Evolutionary conservation across 2,329 filamentous ascomycete genomes (phyloP).

Genomic region (Botrytis cinerea): DNA sequence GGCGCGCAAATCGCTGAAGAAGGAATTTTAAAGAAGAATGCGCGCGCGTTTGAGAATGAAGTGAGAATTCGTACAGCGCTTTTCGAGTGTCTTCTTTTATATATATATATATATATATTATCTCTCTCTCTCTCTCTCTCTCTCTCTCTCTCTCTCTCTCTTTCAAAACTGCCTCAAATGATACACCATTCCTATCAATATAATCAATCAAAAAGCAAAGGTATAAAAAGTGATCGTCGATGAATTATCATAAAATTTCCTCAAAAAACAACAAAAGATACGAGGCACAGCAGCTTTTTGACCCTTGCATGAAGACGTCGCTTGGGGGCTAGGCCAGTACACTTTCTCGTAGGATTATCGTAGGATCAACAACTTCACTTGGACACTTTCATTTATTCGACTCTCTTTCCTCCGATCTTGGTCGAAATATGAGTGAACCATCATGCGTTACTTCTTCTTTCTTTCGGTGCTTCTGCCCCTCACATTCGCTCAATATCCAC

Average conservation of each 20-base stretch:
- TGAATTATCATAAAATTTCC: neutral
- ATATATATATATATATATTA: too few relatives aligned
- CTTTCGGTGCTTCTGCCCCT: constrained; percentile 31
- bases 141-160: too few relatives aligned
- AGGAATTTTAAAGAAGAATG: neutral
- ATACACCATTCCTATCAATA: neutral
- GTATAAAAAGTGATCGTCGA: neutral
- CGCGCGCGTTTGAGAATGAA: neutral
- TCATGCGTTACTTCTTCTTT: constrained; percentile 36
- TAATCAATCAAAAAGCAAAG: neutral
- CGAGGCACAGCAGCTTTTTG: constrained; percentile 7
- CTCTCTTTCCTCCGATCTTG: constrained; percentile 24
- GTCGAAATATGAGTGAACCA: constrained; percentile 37
- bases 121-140: too few relatives aligned
- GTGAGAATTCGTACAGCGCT: neutral
- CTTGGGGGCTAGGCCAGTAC: constrained; percentile 2
- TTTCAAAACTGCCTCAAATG: neutral
- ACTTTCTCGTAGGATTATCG: constrained; percentile 12
- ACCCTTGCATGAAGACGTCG: constrained; percentile 19
- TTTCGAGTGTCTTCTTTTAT: neutral
- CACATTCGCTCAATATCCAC: constrained; percentile 43
- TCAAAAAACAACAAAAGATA: neutral
- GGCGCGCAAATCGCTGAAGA: neutral
- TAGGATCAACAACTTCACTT: constrained; percentile 17
- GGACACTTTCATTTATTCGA: neutral